Percentiles rank a stretch among this genome's conserved stretches.
These are phyloP conservation scores for Trichosanthes truncata DNA, from an alignment of 306 rosid genomes.

Conservation along the genomic window DNA sequence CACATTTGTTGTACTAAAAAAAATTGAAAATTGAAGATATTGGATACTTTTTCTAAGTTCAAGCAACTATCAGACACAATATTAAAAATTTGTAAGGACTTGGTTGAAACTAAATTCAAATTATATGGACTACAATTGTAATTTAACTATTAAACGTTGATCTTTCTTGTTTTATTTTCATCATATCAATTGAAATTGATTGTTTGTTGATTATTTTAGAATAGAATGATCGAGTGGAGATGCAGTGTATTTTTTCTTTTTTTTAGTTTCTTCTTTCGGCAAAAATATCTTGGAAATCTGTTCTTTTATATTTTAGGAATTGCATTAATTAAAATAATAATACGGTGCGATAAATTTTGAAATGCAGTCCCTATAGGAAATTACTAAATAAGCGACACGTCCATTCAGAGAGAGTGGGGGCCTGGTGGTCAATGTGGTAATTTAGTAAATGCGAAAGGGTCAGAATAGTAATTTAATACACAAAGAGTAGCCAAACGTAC, in stretches of 20 bases:
- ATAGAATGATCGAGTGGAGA: neutral
- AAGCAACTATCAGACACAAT: no score
- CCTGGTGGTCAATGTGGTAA: neutral
- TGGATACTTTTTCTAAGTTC: no score
- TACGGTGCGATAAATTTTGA: neutral
- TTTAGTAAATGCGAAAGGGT: neutral
- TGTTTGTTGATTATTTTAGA: neutral
- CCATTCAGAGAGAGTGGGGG: neutral
- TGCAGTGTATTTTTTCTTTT: neutral
- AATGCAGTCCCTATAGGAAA: neutral
- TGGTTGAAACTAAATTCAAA: no score
- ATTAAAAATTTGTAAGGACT: no score
- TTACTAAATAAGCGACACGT: neutral
- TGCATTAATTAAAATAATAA: neutral
- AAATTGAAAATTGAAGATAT: no score
- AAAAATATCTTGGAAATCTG: neutral
- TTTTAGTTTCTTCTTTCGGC: neutral
- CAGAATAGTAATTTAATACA: neutral
- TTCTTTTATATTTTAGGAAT: slow-evolving; percentile 6
- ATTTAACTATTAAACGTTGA: no score
- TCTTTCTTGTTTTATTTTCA: neutral
- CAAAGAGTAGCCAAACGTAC: slow-evolving; percentile 11
- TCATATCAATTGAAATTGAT: neutral
- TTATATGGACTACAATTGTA: no score
- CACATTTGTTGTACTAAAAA: no score